A percentile compares a stretch with the other conserved stretches of the same genome.
Conservation (phyloP, 75 land plant genomes). For the Pinus taeda region DNA sequence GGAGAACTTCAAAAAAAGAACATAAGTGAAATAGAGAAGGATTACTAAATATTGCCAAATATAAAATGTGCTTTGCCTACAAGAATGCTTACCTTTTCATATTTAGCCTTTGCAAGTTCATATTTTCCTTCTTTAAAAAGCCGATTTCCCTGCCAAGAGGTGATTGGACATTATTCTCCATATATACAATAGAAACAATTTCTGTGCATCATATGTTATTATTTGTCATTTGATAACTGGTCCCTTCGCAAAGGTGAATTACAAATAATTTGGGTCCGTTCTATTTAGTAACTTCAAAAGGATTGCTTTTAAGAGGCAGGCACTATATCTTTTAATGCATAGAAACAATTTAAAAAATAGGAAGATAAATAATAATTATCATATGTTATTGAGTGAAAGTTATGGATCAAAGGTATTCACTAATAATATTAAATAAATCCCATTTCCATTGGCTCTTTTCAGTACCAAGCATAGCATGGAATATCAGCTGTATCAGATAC, state of each 20-base stretch:
- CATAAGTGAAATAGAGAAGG: neutral
- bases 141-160: constrained; percentile 78
- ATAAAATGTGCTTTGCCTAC: neutral
- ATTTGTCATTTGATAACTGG: neutral
- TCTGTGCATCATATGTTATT: neutral
- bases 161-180: neutral
- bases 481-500: neutral
- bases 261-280: neutral
- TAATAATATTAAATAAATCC: too few relatives aligned
- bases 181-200: neutral
- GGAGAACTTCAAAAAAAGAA: neutral
- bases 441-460: too few relatives aligned
- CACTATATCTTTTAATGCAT: neutral
- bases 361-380: neutral
- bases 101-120: constrained; percentile 92
- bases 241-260: neutral
- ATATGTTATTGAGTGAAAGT: neutral
- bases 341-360: neutral
- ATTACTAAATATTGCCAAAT: neutral
- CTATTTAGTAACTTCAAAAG: neutral
- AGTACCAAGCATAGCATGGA: too few relatives aligned
- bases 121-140: constrained; percentile 94
- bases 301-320: neutral
- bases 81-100: constrained; percentile 70
- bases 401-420: too few relatives aligned